Conservation (phyloP, 1,284 basidiomycete species). For the Entoloma clypeatum region DNA sequence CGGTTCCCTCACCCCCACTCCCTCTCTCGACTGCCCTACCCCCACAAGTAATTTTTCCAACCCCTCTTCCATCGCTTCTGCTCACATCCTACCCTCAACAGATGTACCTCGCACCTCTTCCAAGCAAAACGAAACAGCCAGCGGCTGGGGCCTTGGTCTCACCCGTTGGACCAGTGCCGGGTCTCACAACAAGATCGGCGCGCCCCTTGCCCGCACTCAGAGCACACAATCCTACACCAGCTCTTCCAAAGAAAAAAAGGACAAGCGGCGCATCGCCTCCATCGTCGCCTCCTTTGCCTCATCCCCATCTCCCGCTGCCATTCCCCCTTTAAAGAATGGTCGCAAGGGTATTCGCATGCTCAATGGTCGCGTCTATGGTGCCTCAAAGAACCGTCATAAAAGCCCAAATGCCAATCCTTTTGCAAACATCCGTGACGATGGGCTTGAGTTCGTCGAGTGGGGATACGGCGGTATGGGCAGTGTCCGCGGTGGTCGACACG, state of each 20-base stretch:
- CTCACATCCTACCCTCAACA: slow-evolving; percentile 30
- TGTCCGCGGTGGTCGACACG: slow-evolving; percentile 43
- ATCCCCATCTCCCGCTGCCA: slow-evolving; percentile 10
- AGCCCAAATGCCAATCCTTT: slow-evolving; percentile 42
- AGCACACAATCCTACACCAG: slow-evolving; percentile 16
- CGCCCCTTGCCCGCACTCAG: slow-evolving; percentile 30
- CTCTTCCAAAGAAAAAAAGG: neutral
- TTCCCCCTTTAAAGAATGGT: slow-evolving; percentile 18
- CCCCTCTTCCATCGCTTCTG: slow-evolving; percentile 17
- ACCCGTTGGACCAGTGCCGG: slow-evolving; percentile 29
- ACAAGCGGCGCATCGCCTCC: slow-evolving; percentile 17
- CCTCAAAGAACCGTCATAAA: slow-evolving; percentile 27
- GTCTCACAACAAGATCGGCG: slow-evolving; percentile 19
- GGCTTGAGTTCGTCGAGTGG: slow-evolving; percentile 82
- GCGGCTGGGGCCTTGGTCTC: slow-evolving; percentile 24
- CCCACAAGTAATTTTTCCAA: too few relatives aligned
- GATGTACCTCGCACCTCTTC: slow-evolving; percentile 49
- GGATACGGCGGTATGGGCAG: slow-evolving; percentile 82
- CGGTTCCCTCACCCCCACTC: slow-evolving; percentile 32
- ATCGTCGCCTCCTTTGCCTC: slow-evolving; percentile 16
- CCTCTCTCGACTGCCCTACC: slow-evolving; percentile 27
- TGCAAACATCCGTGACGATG: slow-evolving; percentile 48
- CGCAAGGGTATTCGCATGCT: slow-evolving; percentile 54
- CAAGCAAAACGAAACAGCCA: slow-evolving; percentile 21
- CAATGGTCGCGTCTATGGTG: slow-evolving; percentile 76